Percentiles rank a stretch among this genome's conserved stretches.
These are phyloP conservation scores for Gentiana macrophylla DNA, from an alignment of 257 asterid species.

Conservation along the genomic window DNA sequence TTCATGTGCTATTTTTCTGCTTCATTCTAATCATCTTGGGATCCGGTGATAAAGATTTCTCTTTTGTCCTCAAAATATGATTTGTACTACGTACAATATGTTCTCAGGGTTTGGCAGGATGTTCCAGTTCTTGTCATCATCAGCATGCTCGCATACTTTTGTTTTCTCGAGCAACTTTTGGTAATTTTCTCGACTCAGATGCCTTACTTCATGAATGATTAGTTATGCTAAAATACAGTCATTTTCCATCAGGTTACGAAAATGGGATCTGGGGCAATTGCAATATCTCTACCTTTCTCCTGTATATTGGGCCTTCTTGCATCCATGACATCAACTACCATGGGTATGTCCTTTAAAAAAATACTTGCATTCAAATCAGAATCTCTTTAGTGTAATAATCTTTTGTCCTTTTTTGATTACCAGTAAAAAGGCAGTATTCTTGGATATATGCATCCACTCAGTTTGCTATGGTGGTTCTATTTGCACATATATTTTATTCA, in stretches of 20 bases:
- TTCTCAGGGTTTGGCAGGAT: conserved; percentile 81
- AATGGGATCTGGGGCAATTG: conserved; percentile 87
- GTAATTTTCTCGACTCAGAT: conserved; percentile 26
- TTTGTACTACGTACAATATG: background rate
- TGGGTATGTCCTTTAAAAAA: conserved; percentile 40
- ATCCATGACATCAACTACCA: conserved; percentile 87
- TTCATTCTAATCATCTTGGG: background rate
- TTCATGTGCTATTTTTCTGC: no score
- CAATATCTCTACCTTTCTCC: conserved; percentile 85
- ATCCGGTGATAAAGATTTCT: background rate
- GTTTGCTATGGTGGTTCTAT: conserved; percentile 67
- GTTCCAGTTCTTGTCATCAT: conserved; percentile 84
- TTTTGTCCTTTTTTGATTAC: conserved; percentile 6
- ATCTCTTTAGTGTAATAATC: conserved; percentile 3
- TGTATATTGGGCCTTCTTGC: conserved; percentile 96
- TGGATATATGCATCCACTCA: conserved; percentile 79
- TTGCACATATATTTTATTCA: conserved; percentile 69
- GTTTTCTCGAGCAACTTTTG: conserved; percentile 95
- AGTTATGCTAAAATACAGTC: background rate
- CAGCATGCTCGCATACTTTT: conserved; percentile 93
- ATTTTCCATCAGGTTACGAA: conserved; percentile 39
- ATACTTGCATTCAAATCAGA: background rate
- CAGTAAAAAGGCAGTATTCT: conserved; percentile 65
- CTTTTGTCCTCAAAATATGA: background rate
- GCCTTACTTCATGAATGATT: background rate